These are phyloP conservation scores for Candida railenensis DNA, from an alignment of 805 yeast genomes.

Conservation along the genomic window DNA sequence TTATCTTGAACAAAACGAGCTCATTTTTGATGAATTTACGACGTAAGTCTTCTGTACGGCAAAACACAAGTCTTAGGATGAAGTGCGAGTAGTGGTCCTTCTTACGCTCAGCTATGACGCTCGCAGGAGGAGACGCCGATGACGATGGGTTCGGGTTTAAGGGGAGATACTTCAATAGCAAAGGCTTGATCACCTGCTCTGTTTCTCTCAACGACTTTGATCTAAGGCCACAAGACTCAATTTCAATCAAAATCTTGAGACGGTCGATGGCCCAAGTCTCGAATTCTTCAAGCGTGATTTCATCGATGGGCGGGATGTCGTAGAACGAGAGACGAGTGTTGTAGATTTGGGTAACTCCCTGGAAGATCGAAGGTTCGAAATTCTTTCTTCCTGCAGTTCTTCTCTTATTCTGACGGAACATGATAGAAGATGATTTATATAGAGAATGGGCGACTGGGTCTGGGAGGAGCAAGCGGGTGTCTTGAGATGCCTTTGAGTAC, in stretches of 20 bases:
- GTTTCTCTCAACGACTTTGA: conserved; percentile 64
- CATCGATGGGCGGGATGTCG: conserved; percentile 72
- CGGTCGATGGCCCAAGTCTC: conserved; percentile 96
- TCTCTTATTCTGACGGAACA: conserved; percentile 76
- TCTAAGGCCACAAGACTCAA: conserved; percentile 72
- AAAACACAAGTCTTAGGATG: conserved; percentile 84
- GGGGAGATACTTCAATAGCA: conserved; percentile 65
- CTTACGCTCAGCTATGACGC: conserved; percentile 56
- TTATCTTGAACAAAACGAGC: conserved; percentile 64
- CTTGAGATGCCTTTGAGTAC: too few relatives aligned
- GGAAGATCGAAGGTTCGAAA: conserved; percentile 44
- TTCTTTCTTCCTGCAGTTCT: conserved; percentile 73
- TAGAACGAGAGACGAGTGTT: conserved; percentile 73
- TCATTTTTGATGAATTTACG: conserved; percentile 79
- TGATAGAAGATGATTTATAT: conserved; percentile 16
- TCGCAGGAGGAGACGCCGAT: conserved; percentile 30
- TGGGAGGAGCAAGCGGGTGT: too few relatives aligned
- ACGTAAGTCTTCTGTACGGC: conserved; percentile 81
- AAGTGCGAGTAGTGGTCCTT: conserved; percentile 94
- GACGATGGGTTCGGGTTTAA: conserved; percentile 35
- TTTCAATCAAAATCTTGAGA: conserved; percentile 75
- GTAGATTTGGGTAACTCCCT: conserved; percentile 32
- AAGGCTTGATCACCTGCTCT: conserved; percentile 62
- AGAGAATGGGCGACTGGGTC: neutral
- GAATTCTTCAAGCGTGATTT: conserved; percentile 88